Evolutionary conservation across 371 early-diverging fungal species (phyloP).

Genomic region (Mortierella sp.): DNA sequence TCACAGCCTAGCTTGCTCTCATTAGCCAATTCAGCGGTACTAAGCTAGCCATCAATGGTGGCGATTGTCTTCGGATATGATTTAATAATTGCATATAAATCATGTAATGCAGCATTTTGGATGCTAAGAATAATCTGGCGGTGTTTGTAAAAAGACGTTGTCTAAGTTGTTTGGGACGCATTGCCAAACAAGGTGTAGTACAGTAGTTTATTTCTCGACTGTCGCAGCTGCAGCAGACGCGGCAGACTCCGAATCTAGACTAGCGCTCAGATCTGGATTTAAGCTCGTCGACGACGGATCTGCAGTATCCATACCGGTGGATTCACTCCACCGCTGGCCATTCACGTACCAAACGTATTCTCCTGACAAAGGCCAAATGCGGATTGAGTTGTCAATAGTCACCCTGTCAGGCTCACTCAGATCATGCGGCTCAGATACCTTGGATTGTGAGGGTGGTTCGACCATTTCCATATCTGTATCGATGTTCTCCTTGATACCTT

Average conservation of each 20-base stretch:
- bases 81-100: too few species aligned
- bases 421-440: not conserved
- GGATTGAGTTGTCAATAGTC: slow-evolving; percentile 62
- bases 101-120: too few species aligned
- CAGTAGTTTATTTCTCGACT: too few species aligned
- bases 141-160: too few species aligned
- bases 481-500: slow-evolving; percentile 23
- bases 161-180: too few species aligned
- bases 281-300: not conserved
- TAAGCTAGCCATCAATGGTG: too few species aligned
- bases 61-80: too few species aligned
- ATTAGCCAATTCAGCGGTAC: too few species aligned
- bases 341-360: slow-evolving; percentile 61
- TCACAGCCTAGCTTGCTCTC: not conserved
- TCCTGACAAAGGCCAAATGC: slow-evolving; percentile 64
- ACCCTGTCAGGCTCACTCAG: not conserved
- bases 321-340: slow-evolving; percentile 29
- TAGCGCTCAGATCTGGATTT: not conserved
- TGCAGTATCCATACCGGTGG: not conserved
- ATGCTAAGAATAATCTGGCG: too few species aligned
- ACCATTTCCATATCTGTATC: slow-evolving; percentile 6
- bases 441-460: not conserved
- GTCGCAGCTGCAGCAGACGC: not conserved
- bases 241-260: not conserved
- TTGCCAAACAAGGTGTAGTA: too few species aligned